Evolutionary conservation across 129 eudicot species (phyloP).

Genomic region (sunflower (Helianthus annuus)): HanXRQr2.0-SUNRISE NC_035437.2:152593178-152593677

Average conservation of each 20-base stretch:
- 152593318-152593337: slow-evolving; percentile 89
- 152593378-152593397: slow-evolving; percentile 89
- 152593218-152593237: slow-evolving; percentile 6
- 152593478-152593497: slow-evolving; percentile 14
- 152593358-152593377: slow-evolving; percentile 90
- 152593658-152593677: no score
- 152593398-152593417: slow-evolving; percentile 86
- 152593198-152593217: slow-evolving; percentile 64
- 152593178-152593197: slow-evolving; percentile 67
- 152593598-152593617: no score
- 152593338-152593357: slow-evolving; percentile 72
- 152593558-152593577: no score
- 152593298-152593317: slow-evolving; percentile 94
- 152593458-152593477: slow-evolving; percentile 99
- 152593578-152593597: no score
- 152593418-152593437: slow-evolving; percentile 97
- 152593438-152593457: slow-evolving; percentile 89
- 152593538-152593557: no score
- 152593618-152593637: no score
- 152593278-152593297: slow-evolving; percentile 45
- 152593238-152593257: not conserved
- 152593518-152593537: no score
- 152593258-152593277: not conserved
- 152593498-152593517: no score
- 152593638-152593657: no score